Evolutionary conservation across 1,284 basidiomycete genomes (phyloP), one percentile per base, ranked within the genome.

Genomic region (Cystobasidiaceae sp.): DNA sequence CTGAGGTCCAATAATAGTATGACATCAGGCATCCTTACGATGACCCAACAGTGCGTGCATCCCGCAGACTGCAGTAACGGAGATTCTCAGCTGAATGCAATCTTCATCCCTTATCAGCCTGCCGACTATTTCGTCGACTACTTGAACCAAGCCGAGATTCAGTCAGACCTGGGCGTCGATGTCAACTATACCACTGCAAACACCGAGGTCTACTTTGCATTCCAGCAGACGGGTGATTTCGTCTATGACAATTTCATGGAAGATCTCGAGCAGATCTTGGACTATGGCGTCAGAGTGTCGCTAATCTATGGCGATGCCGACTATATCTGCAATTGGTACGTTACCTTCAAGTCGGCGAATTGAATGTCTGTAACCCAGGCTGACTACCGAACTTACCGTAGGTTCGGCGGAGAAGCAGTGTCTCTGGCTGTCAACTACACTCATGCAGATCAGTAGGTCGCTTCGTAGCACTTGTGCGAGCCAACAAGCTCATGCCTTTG

Each of bases 251-350:
- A 28, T 6, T 54, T 32, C 28, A 17, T 30, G 11, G 27, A 33
- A 17, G 57, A 59, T 11, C 57, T 59, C 9, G 57, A 59, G 27
- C 21, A 1, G 6, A 13, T 59, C 19, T 27, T 59, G 13, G 25
- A 33, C 45, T 28, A 30, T 17, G 57, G 57, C 23, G 57, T 59
- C 41, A 13, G 45, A 7, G 57, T 59, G 5, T 59, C 57, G 6
- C 21, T 59, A 5, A 48, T 59, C 41, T 59, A 59, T n/a, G 57
- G 57, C 15, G 57, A 59, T 28, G 57, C 57, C n/a, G 44, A 59
- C 19, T 59, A 59, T 32, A 59, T 46, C 28, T 48, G 43, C 41
- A 59, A 59, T 28, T 59, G 57, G 41, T 27, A 17, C 13, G 27
- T n/a, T n/a, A n/a, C 17, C 15, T 13, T 17, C 6, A 13, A 13